phyloP scores from a whole-genome alignment of 305 asterid species.

The Lippia alba region DNA sequence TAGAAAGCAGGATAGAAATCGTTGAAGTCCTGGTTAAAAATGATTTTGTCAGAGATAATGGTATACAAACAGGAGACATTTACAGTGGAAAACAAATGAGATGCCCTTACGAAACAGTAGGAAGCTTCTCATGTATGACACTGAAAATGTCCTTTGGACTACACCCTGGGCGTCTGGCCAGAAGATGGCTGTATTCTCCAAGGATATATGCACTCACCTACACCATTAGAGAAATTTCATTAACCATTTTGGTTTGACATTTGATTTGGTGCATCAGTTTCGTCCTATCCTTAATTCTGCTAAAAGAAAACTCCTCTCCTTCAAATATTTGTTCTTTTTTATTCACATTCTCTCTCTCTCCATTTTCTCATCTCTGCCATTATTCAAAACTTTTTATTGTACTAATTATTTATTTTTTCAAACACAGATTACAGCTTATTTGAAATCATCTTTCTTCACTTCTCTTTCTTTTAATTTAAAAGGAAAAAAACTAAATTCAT shows the following conservation, averaged over 20 bases:
- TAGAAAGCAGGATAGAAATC: slow-evolving; percentile 92
- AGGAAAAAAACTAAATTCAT: slow-evolving; percentile 22
- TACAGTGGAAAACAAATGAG: slow-evolving; percentile 30
- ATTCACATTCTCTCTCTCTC: too few species aligned
- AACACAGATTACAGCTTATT: too few species aligned
- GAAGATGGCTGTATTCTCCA: slow-evolving; percentile 99
- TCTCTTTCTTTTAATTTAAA: too few species aligned
- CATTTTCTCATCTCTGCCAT: too few species aligned
- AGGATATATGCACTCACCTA: slow-evolving; percentile 96
- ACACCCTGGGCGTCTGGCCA: slow-evolving; percentile 89
- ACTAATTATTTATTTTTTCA: too few species aligned
- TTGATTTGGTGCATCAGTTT: too few species aligned
- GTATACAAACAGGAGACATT: slow-evolving; percentile 26
- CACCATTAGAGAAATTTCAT: slow-evolving; percentile 35
- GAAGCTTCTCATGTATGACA: slow-evolving; percentile 93
- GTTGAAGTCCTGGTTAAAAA: slow-evolving; percentile 78
- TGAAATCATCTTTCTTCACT: too few species aligned
- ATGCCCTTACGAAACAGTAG: slow-evolving; percentile 91
- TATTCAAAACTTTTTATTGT: too few species aligned
- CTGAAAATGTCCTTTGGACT: slow-evolving; percentile 88
- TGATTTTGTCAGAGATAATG: slow-evolving; percentile 38
- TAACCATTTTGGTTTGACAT: background rate
- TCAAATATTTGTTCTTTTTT: too few species aligned
- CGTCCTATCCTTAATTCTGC: too few species aligned
- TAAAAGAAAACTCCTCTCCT: too few species aligned